Conservation (phyloP, 129 eudicot species). For the Apium graveolens region DNA sequence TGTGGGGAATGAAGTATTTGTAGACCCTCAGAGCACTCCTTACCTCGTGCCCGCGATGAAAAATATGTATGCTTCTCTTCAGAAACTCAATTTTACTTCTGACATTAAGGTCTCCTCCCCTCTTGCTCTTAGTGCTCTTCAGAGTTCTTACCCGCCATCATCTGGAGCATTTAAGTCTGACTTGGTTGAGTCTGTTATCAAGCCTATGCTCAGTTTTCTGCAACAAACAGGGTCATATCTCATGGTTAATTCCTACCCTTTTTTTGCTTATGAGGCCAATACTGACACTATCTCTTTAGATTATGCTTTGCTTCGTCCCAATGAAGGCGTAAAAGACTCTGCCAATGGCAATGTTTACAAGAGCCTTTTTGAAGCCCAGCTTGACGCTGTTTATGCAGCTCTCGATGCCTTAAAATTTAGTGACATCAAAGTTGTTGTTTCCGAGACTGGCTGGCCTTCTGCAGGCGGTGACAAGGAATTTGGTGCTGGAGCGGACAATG, state of each 20-base stretch:
- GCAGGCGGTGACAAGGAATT: conserved; percentile 65
- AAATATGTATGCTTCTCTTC: conserved; percentile 51
- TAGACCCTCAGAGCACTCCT: conserved; percentile 45
- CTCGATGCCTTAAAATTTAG: conserved; percentile 35
- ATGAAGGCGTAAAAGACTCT: conserved; percentile 51
- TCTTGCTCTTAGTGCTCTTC: conserved; percentile 57
- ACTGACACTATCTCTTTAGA: conserved; percentile 68
- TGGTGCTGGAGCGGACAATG: conserved; percentile 59
- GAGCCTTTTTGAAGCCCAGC: conserved; percentile 69
- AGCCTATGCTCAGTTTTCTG: conserved; percentile 67
- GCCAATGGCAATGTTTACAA: conserved; percentile 56
- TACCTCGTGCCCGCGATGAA: conserved; percentile 83
- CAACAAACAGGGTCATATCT: conserved; percentile 51
- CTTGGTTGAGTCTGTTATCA: conserved; percentile 53
- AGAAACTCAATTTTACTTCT: conserved; percentile 26
- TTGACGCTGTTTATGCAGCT: conserved; percentile 85
- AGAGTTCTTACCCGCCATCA: conserved; percentile 71
- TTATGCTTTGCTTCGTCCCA: conserved; percentile 59
- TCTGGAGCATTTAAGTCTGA: conserved; percentile 72
- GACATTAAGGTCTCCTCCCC: conserved; percentile 68
- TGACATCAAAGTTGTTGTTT: conserved; percentile 51
- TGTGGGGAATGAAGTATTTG: conserved; percentile 88
- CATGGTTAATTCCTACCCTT: conserved; percentile 85
- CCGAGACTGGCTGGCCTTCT: conserved; percentile 97
- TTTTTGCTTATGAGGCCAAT: conserved; percentile 69